A percentile compares a stretch with the other conserved stretches of the same genome.
Conservation (phyloP, 495 filamentous ascomycete species). For the Durotheca rogersii region DNA sequence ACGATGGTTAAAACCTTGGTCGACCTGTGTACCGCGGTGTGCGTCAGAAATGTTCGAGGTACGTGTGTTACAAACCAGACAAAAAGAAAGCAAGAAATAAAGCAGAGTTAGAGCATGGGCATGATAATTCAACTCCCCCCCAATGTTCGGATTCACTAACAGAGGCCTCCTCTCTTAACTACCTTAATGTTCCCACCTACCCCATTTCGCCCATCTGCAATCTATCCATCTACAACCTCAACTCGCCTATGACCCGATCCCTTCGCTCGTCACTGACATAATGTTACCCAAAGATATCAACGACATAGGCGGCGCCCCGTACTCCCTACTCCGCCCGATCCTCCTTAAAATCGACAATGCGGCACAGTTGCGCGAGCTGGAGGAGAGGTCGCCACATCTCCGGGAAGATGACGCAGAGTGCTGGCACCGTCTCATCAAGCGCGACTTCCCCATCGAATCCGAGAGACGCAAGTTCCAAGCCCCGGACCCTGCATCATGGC, state of each 20-base stretch:
- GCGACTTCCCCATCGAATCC: conserved; percentile 32
- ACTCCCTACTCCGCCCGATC: conserved; percentile 19
- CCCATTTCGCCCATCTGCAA: no score
- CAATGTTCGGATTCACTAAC: no score
- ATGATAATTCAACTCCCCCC: no score
- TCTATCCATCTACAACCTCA: no score
- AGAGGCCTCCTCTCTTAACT: no score
- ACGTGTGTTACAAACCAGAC: not conserved
- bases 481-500: conserved; percentile 38
- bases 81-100: no score
- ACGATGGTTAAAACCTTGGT: conserved; percentile 40
- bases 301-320: conserved; percentile 26
- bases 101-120: no score
- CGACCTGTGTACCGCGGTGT: conserved; percentile 36
- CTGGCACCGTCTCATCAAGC: conserved; percentile 45
- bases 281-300: conserved; percentile 17
- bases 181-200: no score
- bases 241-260: no score
- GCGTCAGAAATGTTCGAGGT: conserved; percentile 35
- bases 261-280: conserved; percentile 22
- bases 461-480: conserved; percentile 32
- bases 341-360: conserved; percentile 36
- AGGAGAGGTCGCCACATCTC: conserved; percentile 39
- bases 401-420: conserved; percentile 33
- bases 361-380: conserved; percentile 39